Evolutionary conservation across 345 rosid genomes (phyloP), one percentile per base, ranked within the genome.

Genomic region (Eucalyptus regnans): DNA sequence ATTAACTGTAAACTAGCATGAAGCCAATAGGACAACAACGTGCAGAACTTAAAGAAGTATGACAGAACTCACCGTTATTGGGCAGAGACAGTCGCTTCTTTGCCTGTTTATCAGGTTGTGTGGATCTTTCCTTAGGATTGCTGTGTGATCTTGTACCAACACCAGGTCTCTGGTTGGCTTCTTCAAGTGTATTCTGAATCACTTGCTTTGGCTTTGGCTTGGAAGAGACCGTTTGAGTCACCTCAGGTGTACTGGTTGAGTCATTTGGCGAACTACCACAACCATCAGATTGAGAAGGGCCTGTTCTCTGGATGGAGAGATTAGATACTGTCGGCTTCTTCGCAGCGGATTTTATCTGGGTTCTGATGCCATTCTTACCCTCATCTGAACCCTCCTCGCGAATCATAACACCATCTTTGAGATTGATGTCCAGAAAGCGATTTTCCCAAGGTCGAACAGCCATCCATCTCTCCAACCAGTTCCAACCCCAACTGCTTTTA

Each of bases 361-460:
- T 43, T 91, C 93, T 94, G 89, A 90, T 89, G 88, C 90, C 95
- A 91, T 86, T 92, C 88, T 89, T 94, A 64, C 90, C 90, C 80
- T 93, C 95, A n/a, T 90, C 90, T 48, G 91, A 86, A 87, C 79
- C 93, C 56, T 94, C 91, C 88, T 96, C 99, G 66, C 76, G 90
- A 92, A 95, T 41, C 92, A 89, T 95, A 17, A 93, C 95, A 58
- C 97, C 98, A 86, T 97, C 99, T 87, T 91, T 95, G 66, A 96
- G 94, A 91, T 97, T 98, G 89, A 91, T 95, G 91, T 97, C 99
- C 46, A 97, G 99, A 94, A 97, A 96, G 89, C 99, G 96, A 49
- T 96, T 98, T 93, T 98, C 99, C 99, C 99, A 97, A 68, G 99
- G 99, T 52, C 99, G 99, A 89, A 98, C 99, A 86, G 99, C 99